A percentile compares a stretch with the other conserved stretches of the same genome.
These are phyloP conservation scores for Parmelia sp. DNA, from an alignment of 495 filamentous ascomycete species.

Conservation along the genomic window DNA sequence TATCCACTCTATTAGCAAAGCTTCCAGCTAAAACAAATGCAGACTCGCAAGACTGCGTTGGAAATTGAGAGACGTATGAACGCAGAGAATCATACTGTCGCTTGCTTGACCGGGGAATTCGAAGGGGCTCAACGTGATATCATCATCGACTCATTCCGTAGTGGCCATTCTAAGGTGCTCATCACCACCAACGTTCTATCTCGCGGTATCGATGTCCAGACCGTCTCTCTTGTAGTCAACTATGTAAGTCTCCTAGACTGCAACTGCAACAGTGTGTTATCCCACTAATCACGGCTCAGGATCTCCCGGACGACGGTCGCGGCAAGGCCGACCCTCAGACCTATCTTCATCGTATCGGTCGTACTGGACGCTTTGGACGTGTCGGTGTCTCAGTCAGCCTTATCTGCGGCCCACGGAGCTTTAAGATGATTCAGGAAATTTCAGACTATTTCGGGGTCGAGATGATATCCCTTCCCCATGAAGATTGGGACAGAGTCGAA, in stretches of 20 bases:
- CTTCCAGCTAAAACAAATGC: conserved; percentile 14
- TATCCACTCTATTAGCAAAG: neutral
- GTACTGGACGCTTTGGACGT: conserved; percentile 93
- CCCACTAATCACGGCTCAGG: conserved; percentile 33
- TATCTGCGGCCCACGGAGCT: conserved; percentile 72
- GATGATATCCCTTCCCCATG: conserved; percentile 53
- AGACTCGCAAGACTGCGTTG: conserved; percentile 74
- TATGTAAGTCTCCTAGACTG: conserved; percentile 48
- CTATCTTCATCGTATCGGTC: conserved; percentile 96
- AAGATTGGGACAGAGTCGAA: conserved; percentile 87
- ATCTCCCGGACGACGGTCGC: conserved; percentile 47
- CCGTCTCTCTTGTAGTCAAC: conserved; percentile 96
- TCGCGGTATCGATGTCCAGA: conserved; percentile 93
- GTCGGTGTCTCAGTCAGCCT: conserved; percentile 95
- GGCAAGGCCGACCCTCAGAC: conserved; percentile 73
- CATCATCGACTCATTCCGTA: conserved; percentile 83
- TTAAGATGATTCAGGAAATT: conserved; percentile 68
- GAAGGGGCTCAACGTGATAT: conserved; percentile 76
- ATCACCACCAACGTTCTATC: conserved; percentile 97
- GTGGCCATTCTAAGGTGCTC: conserved; percentile 85
- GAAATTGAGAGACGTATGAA: conserved; percentile 82
- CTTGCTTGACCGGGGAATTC: conserved; percentile 76
- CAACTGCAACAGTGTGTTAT: neutral
- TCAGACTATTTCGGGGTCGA: conserved; percentile 58
- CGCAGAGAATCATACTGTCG: conserved; percentile 83